Evolutionary conservation across 2,329 filamentous ascomycete species (phyloP).

Genomic region (Trichophyton schoenleinii): DNA sequence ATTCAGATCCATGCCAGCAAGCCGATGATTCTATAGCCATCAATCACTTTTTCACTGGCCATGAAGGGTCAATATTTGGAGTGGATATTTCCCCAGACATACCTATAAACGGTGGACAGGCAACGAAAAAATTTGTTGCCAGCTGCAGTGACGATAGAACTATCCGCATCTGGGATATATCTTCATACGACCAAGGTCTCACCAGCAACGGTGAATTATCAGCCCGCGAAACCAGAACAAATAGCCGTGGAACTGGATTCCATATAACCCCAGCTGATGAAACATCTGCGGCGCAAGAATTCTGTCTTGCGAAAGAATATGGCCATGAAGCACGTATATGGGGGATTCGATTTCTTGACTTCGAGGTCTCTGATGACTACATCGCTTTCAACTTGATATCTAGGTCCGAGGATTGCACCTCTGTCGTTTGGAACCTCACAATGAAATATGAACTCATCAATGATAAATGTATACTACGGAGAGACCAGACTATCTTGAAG

Average conservation of each 20-base stretch:
- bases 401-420: conserved; percentile 72
- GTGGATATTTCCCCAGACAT: conserved; percentile 60
- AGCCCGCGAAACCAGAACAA: neutral
- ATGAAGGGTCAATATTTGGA: conserved; percentile 90
- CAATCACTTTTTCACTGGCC: conserved; percentile 50
- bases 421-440: conserved; percentile 55
- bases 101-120: conserved; percentile 24
- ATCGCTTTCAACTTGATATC: conserved; percentile 49
- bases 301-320: conserved; percentile 59
- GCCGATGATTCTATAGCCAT: conserved; percentile 26
- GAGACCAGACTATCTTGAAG: conserved; percentile 27
- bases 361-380: conserved; percentile 14
- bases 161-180: conserved; percentile 73
- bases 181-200: conserved; percentile 38
- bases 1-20: conserved; percentile 8
- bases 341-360: conserved; percentile 57
- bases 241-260: conserved; percentile 49
- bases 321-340: conserved; percentile 85
- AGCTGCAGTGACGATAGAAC: conserved; percentile 95
- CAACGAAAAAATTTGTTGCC: conserved; percentile 52
- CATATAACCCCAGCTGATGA: conserved; percentile 30
- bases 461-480: conserved; percentile 16
- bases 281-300: conserved; percentile 27
- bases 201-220: conserved; percentile 18
- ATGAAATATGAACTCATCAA: conserved; percentile 20